phyloP scores from a whole-genome alignment of 2,329 filamentous ascomycete genomes.

The Penicillium sp. region DNA sequence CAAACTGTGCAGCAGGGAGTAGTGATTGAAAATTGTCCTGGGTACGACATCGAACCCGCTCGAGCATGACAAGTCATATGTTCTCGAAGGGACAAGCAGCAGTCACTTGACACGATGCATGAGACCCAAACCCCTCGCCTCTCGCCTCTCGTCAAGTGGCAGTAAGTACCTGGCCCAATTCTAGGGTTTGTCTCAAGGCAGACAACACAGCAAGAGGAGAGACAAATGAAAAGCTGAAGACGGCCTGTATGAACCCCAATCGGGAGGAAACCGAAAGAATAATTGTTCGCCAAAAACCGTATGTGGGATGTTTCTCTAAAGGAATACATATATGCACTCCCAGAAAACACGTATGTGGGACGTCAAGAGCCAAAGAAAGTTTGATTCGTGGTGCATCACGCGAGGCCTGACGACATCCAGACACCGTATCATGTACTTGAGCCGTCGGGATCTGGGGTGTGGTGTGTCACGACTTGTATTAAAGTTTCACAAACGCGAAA shows the following conservation, averaged over 20 bases:
- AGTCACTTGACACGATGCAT: conserved; percentile 3
- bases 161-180: neutral
- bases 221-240: neutral
- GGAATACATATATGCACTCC: neutral
- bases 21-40: neutral
- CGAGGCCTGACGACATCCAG: neutral
- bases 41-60: neutral
- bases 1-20: neutral
- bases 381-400: neutral
- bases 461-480: neutral
- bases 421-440: neutral
- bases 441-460: neutral
- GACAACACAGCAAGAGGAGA: neutral
- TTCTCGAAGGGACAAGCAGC: neutral
- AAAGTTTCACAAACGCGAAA: conserved; percentile 5
- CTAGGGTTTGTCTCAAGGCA: neutral
- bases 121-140: neutral
- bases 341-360: neutral
- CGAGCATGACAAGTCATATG: conserved; percentile 5
- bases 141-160: neutral
- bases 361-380: neutral
- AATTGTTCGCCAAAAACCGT: neutral
- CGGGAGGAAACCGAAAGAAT: neutral
- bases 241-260: neutral
- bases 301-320: neutral